phyloP scores from a whole-genome alignment of 1,284 basidiomycete species.

The Malassezia psittaci region DNA sequence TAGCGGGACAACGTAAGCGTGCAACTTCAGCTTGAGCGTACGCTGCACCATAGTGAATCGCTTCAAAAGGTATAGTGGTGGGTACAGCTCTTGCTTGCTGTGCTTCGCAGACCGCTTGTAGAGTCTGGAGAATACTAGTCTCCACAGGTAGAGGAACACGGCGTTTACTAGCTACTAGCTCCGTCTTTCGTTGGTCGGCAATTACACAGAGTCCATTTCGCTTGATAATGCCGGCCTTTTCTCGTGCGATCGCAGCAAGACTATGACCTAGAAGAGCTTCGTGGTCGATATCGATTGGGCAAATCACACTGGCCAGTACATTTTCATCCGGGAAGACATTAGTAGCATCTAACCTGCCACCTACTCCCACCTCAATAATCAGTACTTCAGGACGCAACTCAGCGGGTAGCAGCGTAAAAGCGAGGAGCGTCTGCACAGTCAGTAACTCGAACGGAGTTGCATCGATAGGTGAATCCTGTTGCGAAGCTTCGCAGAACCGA shows the following conservation, averaged over 20 bases:
- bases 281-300: constrained; percentile 82
- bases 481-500: constrained; percentile 52
- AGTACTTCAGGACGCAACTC: constrained; percentile 60
- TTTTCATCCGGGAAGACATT: constrained; percentile 66
- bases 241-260: constrained; percentile 62
- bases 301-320: constrained; percentile 66
- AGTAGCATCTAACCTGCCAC: constrained; percentile 82
- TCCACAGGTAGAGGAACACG: neutral
- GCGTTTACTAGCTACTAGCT: neutral
- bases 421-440: constrained; percentile 51
- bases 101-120: constrained; percentile 1
- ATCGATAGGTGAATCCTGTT: constrained; percentile 21
- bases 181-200: constrained; percentile 49
- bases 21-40: neutral
- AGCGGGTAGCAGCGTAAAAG: constrained; percentile 37
- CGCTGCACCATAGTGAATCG: neutral
- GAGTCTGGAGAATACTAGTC: neutral
- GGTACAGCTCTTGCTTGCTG: constrained; percentile 5
- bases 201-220: constrained; percentile 61
- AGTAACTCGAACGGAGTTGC: constrained; percentile 38
- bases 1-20: neutral
- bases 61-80: constrained; percentile 4
- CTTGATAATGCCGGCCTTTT: constrained; percentile 77
- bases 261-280: constrained; percentile 75
- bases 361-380: constrained; percentile 89